phyloP scores from a whole-genome alignment of 2,329 filamentous ascomycete genomes.

The Podosphaera aphanis region DNA sequence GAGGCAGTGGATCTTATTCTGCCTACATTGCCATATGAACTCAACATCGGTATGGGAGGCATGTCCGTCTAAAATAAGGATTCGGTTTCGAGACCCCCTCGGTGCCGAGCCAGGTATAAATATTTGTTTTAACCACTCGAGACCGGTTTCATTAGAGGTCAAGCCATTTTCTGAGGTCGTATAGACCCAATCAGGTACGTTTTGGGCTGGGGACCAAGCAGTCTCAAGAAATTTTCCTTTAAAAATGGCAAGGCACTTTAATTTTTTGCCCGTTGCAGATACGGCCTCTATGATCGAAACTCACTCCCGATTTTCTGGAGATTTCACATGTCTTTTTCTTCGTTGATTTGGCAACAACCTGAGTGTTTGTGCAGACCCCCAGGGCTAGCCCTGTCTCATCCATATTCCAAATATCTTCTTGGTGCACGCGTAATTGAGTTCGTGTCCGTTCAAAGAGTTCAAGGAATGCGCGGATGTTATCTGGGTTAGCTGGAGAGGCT shows the following conservation, averaged over 20 bases:
- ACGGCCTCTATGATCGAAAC: not conserved
- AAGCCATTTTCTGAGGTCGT: not conserved
- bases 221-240: not conserved
- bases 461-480: not conserved
- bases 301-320: not conserved
- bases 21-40: not conserved
- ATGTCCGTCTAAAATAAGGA: not conserved
- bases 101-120: not conserved
- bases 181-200: not conserved
- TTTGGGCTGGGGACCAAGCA: not conserved
- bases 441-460: not conserved
- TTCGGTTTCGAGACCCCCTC: no score
- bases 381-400: not conserved
- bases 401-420: not conserved
- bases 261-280: not conserved
- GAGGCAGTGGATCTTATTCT: not conserved
- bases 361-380: not conserved
- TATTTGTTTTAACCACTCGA: not conserved
- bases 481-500: not conserved
- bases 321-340: not conserved
- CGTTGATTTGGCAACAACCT: not conserved
- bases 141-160: not conserved
- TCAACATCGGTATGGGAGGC: not conserved
- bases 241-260: not conserved
- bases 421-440: not conserved